A percentile compares a stretch with the other conserved stretches of the same genome.
Evolutionary conservation across 768 basidiomycete species (phyloP).

Genomic region (Austroboletus festivus): DNA sequence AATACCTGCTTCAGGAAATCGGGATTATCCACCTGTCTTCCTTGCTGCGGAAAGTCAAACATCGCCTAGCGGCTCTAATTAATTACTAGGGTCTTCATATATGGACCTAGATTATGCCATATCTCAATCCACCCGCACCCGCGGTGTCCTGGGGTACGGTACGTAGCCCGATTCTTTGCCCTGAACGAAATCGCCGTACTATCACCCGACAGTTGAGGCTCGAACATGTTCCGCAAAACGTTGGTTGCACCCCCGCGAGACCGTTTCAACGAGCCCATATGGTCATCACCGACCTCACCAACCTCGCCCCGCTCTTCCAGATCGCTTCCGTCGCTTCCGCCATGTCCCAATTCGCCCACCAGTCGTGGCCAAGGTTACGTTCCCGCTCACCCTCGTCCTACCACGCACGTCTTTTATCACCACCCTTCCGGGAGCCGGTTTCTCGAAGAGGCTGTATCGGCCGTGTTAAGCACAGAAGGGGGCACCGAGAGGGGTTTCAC

Average conservation of each 20-base stretch:
- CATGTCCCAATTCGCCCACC: slow-evolving; percentile 17
- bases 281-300: too few relatives aligned
- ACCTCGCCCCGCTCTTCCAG: not conserved
- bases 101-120: not conserved
- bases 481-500: slow-evolving; percentile 15
- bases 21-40: not conserved
- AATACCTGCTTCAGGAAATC: too few relatives aligned
- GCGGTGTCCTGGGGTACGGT: not conserved
- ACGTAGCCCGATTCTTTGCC: not conserved
- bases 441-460: slow-evolving; percentile 24
- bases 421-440: slow-evolving; percentile 29
- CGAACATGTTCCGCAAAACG: slow-evolving; percentile 18
- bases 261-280: too few relatives aligned
- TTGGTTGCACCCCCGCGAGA: not conserved
- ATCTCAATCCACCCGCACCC: not conserved
- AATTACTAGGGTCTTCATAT: not conserved
- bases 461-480: slow-evolving; percentile 24
- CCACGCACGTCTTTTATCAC: slow-evolving; percentile 8
- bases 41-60: not conserved
- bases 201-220: not conserved
- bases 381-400: too few relatives aligned
- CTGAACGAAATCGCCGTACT: not conserved
- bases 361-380: too few relatives aligned
- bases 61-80: not conserved
- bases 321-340: not conserved